phyloP scores from a whole-genome alignment of 2,329 filamentous ascomycete genomes.

The Camillea tinctor region DNA sequence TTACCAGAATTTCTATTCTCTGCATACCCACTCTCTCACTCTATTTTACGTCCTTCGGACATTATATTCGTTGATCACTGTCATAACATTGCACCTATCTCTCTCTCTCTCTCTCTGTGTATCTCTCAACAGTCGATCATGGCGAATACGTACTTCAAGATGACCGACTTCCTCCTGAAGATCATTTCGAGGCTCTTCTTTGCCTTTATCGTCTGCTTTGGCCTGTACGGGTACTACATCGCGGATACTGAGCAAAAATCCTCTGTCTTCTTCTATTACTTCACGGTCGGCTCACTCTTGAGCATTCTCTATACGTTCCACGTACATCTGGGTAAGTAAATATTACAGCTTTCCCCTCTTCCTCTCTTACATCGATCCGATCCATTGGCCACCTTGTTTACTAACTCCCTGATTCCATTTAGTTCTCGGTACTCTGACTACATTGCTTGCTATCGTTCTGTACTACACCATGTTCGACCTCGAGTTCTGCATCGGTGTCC shows the following conservation, averaged over 20 bases:
- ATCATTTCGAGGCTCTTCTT: neutral
- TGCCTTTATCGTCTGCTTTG: neutral
- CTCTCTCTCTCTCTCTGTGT: too few relatives aligned
- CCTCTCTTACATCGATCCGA: neutral
- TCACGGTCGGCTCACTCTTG: neutral
- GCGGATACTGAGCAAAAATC: neutral
- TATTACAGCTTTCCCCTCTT: neutral
- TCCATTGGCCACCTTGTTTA: neutral
- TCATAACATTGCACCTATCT: neutral
- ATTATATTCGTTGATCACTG: neutral
- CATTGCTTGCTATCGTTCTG: neutral
- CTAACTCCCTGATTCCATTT: neutral
- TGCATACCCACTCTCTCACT: neutral
- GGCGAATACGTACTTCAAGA: neutral
- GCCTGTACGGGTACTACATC: neutral
- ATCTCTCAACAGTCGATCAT: neutral
- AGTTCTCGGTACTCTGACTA: neutral
- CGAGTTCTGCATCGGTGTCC: neutral
- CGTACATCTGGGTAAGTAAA: neutral
- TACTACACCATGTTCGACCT: neutral
- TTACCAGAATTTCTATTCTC: neutral
- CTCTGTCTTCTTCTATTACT: neutral
- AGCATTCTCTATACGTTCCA: neutral
- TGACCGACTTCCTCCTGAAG: neutral
- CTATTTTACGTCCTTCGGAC: neutral